Evolutionary conservation across 2,329 filamentous ascomycete species (phyloP), one percentile per base, ranked within the genome.

Genomic region (Teratosphaeria pseudoeucalypti): DNA sequence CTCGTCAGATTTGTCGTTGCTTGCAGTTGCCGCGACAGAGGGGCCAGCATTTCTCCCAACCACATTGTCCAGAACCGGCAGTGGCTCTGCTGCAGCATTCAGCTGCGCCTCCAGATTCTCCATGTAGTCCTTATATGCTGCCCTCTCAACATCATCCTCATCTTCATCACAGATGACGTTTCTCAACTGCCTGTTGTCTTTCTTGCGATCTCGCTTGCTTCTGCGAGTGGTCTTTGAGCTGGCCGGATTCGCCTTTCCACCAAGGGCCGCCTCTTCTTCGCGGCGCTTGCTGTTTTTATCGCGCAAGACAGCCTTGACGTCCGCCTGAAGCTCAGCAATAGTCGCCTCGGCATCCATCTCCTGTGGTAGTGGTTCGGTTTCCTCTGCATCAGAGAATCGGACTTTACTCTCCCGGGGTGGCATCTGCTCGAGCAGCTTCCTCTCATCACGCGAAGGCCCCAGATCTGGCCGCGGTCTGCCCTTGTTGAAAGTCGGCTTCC

Each of bases 41-140:
- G 43, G 19, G 19, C 43, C 43, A 19, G 16, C 43, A 6, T 23
- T 49, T 23, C 16, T n/a, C 16, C 23, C 43, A n/a, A 19, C n/a
- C 19, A n/a, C 43, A 23, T n/a, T n/a, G 16, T 23, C 19, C 16
- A 19, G 43, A 49, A 7, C n/a, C 43, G n/a, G 43, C 16, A 19
- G 6, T 49, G 43, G n/a, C n/a, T 23, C 43, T 6, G n/a, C 9
- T 10, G 9, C 43, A 49, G 43, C 19, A 23, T 71, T 65, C 27
- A 68, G 56, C 58, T 69, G 65, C 19, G 67, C 78, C 19, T 73
- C 74, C 67, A 89, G 78, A 62, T 90, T 89, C 52, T 82, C 80
- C 67, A 90, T 85, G 66, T 91, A 91, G 67, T 92, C 88, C 1
- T 82, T 64, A 49, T 70, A 68, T n/a, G 81, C 65, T 85, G 74